Conservation (phyloP, 371 early-diverging fungal species). For the Saksenaea oblongispora region DNA sequence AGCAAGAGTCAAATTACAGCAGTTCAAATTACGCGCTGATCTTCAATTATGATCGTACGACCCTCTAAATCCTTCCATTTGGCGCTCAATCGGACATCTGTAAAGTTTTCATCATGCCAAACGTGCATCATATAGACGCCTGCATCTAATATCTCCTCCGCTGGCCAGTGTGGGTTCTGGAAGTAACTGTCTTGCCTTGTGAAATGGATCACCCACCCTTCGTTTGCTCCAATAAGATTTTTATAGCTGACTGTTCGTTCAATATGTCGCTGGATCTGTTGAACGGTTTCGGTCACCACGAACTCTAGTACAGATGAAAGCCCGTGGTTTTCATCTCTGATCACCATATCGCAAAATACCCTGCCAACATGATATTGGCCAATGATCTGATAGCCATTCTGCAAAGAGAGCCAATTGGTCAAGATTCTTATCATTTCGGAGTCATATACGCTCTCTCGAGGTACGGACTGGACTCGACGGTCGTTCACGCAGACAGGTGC, state of each 20-base stretch:
- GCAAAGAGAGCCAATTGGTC: constrained; percentile 1
- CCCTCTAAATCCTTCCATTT: constrained; percentile 10
- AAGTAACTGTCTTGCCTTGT: constrained; percentile 20
- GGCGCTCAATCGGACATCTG: constrained; percentile 16
- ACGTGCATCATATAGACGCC: constrained; percentile 20
- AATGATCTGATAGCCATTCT: neutral
- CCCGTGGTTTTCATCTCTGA: neutral
- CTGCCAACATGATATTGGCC: neutral
- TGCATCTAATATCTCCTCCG: constrained; percentile 8
- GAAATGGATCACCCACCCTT: constrained; percentile 21
- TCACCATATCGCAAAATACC: neutral
- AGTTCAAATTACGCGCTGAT: neutral
- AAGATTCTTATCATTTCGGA: constrained; percentile 5
- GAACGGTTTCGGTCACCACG: neutral
- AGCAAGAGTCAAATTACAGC: neutral
- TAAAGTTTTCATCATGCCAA: constrained; percentile 19
- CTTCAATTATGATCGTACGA: neutral
- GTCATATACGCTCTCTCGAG: constrained; percentile 11
- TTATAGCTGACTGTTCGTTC: constrained; percentile 8
- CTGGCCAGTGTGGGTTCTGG: constrained; percentile 16
- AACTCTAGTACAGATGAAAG: neutral
- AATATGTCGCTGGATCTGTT: constrained; percentile 13
- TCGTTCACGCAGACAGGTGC: neutral
- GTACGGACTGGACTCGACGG: neutral
- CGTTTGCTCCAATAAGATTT: constrained; percentile 6